Evolutionary conservation across 2,329 filamentous ascomycete species (phyloP), one percentile per base, ranked within the genome.

Genomic region (Calonectria leucothoes): DNA sequence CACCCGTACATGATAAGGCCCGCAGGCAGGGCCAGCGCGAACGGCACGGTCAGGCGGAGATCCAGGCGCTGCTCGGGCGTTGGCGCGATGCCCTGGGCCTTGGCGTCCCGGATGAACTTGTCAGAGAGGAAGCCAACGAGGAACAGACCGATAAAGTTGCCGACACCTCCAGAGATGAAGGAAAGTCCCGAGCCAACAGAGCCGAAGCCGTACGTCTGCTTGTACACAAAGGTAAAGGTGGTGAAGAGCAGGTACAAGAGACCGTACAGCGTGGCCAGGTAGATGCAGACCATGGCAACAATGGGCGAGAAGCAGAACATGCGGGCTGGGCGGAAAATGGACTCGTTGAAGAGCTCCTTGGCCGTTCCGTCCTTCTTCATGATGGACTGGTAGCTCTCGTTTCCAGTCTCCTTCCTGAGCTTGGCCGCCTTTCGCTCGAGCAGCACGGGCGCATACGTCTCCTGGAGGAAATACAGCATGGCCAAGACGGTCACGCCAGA

Each of bases 281-380:
- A 93, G 0, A 93, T 79, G 2, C 91, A 89, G 48, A 94, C 86
- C 11, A 92, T 86, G 76, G 93, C 89, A 82, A 91, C 92, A 71
- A 94, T 93, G 0, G 92, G 93, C 6, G 91, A 70, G 31, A 70
- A 93, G 57, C 84, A 81, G 20, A 94, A 87, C 49, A 94, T 85
- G 76, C 91, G 88, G 52, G 93, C 87, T 0, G 93, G 93, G 0
- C 91, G 89, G 61, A 88, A 85, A 10, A 87, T 87, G 10, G 93
- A 86, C 70, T 93, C 90, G 17, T 82, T 82, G 69, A 93, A 78
- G 45, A 66, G 20, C 33, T 75, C 27, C 25, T 31, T 70, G 4
- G 71, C 20, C 89, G 4, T 86, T 14, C 66, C 71, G 14, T 57
- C 20, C 8, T 63, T 23, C 61, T 66, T 51, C 71, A 70, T 65